Conservation (phyloP, 306 rosid species). For the Prosopis cineraria region DNA sequence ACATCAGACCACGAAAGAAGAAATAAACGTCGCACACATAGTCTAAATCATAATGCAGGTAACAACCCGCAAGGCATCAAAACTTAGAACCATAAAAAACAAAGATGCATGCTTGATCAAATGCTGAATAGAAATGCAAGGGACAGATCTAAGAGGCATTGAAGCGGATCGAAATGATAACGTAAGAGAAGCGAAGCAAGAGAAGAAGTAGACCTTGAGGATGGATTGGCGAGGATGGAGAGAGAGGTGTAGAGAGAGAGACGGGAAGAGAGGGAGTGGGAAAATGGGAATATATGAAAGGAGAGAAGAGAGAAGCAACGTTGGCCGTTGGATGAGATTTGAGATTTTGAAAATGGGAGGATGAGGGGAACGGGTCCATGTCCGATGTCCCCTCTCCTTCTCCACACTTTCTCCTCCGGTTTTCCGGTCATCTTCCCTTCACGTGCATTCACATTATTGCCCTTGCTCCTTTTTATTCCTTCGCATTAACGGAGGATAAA, state of each 20-base stretch:
- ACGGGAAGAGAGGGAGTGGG: neutral
- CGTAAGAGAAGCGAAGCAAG: neutral
- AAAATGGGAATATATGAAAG: slow-evolving; percentile 15
- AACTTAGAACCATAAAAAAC: neutral
- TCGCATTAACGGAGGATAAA: too few relatives aligned
- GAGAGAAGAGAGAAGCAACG: slow-evolving; percentile 23
- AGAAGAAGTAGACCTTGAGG: slow-evolving; percentile 35
- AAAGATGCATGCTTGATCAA: neutral
- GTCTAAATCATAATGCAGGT: neutral
- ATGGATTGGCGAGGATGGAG: slow-evolving; percentile 30
- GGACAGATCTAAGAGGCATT: slow-evolving; percentile 22
- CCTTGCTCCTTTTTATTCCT: neutral
- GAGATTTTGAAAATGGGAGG: neutral
- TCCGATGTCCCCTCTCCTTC: neutral
- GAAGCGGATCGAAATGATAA: neutral
- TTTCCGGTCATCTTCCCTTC: neutral
- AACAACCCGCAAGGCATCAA: neutral
- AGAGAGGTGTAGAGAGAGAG: slow-evolving; percentile 12
- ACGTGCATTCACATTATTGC: neutral
- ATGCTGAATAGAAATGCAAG: neutral
- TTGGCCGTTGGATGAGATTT: slow-evolving; percentile 44
- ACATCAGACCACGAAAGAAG: neutral
- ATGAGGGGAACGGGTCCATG: slow-evolving; percentile 3
- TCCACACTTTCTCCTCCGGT: slow-evolving; percentile 2
- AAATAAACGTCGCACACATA: neutral